Evolutionary conservation across 345 rosid genomes (phyloP), one percentile per base, ranked within the genome.

Genomic region (Salix caprea): DNA sequence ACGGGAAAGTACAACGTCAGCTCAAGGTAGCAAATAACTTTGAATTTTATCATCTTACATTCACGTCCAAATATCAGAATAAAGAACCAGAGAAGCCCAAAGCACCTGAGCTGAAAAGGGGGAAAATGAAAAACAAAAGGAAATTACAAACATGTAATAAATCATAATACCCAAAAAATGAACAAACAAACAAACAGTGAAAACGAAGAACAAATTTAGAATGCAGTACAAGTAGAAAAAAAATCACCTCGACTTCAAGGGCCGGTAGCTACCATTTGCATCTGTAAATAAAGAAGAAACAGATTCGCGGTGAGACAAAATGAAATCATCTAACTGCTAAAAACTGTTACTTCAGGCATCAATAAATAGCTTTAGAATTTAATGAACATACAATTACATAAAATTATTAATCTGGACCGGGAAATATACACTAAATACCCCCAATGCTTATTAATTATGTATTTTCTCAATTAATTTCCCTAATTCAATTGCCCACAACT

Each of bases 31-130:
- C 37, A 76, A 71, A 4, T 34, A 62, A 74, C 10, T 44, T 75
- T 76, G 60, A 65, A 58, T 58, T 73, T 65, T 56, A 74, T 64
- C 68, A 73, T 52, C 64, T 72, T 73, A 76, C 74, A 65, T 72
- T 67, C 74, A 78, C 34, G 50, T 23, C 75, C 65, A 64, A 75
- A 71, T 60, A 70, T 61, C 46, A 67, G 73, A 78, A 52, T 36
- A 77, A 78, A 72, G 69, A 79, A 82, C 76, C 39, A 77, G 52
- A 75, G 82, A 85, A 86, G 81, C 75, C 71, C 84, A 83, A 80
- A 81, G 82, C 89, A 87, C 94, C 86, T 81, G 82, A 48, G 81
- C 81, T 78, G 81, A 89, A 90, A 84, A 85, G 79, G 75, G 74
- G 67, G 68, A 84, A 79, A 44, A 83, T 40, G 67, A 74, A 28